Evolutionary conservation across 176 grass and related monocot genomes (phyloP), one percentile per base, ranked within the genome.

Genomic region (Raddia distichophylla): DNA sequence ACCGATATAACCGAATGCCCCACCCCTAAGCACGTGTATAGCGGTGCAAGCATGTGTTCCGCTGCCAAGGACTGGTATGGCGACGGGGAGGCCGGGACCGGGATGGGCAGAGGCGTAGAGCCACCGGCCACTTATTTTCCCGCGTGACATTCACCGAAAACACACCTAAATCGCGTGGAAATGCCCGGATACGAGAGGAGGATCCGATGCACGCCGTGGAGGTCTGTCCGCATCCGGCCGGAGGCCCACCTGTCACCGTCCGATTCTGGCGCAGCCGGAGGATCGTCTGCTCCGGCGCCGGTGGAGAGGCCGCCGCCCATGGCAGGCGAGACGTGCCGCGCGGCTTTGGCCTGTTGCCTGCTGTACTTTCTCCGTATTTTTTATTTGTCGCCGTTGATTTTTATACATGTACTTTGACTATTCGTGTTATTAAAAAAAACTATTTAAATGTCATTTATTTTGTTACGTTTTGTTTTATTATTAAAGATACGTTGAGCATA

Each of bases 311-410:
- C 12, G 3, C 9, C 22, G 22, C 20, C 46, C 78, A 63, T 13
- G 79, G 79, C 84, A n/a, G 82, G 87, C 84, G 63, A 69, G 82
- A 75, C 85, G 56, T 77, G 54, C 55, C 85, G 64, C 70, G 69
- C 60, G 65, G 18, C 57, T 1, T 56, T 52, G 10, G 52, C 71
- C 27, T 71, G 64, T n/a, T n/a, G n/a, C n/a, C n/a, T n/a, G n/a
- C n/a, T n/a, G n/a, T n/a, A n/a, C n/a, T n/a, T n/a, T n/a, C n/a
- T n/a, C n/a, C n/a, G n/a, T n/a, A n/a, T n/a, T n/a, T n/a, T n/a
- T n/a, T n/a, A n/a, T n/a, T n/a, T n/a, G n/a, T n/a, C n/a, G n/a
- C n/a, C n/a, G n/a, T n/a, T n/a, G n/a, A n/a, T n/a, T n/a, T n/a
- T n/a, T n/a, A n/a, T n/a, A n/a, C n/a, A n/a, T n/a, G n/a, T n/a